These are phyloP conservation scores for Trichophyton mentagrophytes DNA, from an alignment of 2,329 filamentous ascomycete species.

Conservation along the genomic window DNA sequence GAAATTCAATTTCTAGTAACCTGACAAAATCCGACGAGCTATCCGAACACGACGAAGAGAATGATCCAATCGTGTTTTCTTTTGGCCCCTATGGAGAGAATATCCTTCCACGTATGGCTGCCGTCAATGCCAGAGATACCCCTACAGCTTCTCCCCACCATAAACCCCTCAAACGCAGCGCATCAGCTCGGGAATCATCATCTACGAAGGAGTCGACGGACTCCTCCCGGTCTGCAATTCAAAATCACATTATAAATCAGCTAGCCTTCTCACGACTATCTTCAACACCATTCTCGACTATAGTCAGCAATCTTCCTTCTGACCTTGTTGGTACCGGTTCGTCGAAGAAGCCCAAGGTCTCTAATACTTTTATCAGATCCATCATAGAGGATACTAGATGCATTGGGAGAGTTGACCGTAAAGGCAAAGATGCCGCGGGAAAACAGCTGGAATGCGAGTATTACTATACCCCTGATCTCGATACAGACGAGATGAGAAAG, in stretches of 20 bases:
- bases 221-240: conserved; percentile 22
- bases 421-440: conserved; percentile 92
- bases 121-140: conserved; percentile 55
- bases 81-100: conserved; percentile 85
- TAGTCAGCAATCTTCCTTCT: conserved; percentile 70
- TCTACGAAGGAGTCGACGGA: conserved; percentile 13
- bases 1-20: conserved; percentile 24
- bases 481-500: conserved; percentile 63
- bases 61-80: conserved; percentile 82
- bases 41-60: conserved; percentile 79
- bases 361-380: conserved; percentile 49
- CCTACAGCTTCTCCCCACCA: conserved; percentile 38
- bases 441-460: conserved; percentile 91
- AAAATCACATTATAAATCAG: conserved; percentile 87
- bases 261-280: conserved; percentile 87
- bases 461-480: conserved; percentile 85
- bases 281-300: conserved; percentile 78
- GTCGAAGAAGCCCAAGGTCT: conserved; percentile 34
- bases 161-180: conserved; percentile 10
- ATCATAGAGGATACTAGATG: conserved; percentile 64
- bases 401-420: conserved; percentile 75
- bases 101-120: conserved; percentile 67
- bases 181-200: conserved; percentile 19
- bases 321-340: conserved; percentile 42
- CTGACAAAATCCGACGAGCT: conserved; percentile 45